A percentile compares a stretch with the other conserved stretches of the same genome.
Conservation (phyloP, 345 rosid genomes). For the Orychophragmus violaceus region DNA sequence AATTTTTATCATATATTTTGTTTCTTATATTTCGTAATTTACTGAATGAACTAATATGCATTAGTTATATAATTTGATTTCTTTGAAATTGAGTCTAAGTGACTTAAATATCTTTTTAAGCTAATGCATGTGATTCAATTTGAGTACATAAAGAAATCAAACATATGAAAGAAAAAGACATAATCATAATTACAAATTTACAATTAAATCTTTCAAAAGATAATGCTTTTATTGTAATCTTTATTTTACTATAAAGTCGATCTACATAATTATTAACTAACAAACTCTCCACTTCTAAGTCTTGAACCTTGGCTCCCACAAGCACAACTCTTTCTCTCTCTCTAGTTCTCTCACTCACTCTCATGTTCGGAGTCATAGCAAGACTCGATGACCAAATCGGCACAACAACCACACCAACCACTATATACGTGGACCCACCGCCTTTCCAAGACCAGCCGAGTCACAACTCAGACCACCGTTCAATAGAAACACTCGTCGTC, state of each 20-base stretch:
- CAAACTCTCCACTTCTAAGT: neutral
- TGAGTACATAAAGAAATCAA: neutral
- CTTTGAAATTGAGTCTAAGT: neutral
- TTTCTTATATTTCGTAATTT: neutral
- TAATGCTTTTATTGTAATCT: neutral
- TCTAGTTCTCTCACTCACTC: neutral
- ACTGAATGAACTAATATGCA: neutral
- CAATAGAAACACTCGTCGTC: constrained; percentile 71
- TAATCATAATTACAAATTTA: neutral
- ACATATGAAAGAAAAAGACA: neutral
- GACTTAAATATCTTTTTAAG: neutral
- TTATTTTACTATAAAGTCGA: constrained; percentile 1
- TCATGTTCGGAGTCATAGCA: constrained; percentile 19
- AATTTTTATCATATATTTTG: neutral
- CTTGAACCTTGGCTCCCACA: constrained; percentile 14
- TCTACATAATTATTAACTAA: neutral
- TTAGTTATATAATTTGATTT: neutral
- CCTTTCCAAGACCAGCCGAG: constrained; percentile 24
- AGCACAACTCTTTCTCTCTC: constrained; percentile 20
- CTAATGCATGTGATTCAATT: neutral
- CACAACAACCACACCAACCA: constrained; percentile 31
- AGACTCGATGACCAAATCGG: constrained; percentile 26
- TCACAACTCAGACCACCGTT: constrained; percentile 36
- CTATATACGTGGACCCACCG: constrained; percentile 29
- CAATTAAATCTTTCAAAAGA: neutral